phyloP scores from a whole-genome alignment of 306 rosid species.

The Begonia fuchsioides region DNA sequence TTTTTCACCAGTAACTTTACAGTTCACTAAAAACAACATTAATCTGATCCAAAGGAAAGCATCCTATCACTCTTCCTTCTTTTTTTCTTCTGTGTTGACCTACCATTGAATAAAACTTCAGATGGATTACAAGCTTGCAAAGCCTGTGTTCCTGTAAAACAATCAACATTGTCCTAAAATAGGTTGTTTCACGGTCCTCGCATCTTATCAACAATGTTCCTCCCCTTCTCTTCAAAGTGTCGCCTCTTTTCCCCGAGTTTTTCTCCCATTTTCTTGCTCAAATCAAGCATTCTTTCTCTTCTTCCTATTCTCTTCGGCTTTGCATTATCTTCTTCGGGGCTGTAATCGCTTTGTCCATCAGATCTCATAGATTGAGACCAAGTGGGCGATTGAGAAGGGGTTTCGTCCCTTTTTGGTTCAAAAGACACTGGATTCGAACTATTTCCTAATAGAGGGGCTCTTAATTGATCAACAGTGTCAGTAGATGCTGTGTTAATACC shows the following conservation, averaged over 20 bases:
- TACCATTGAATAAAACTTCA: too few species aligned
- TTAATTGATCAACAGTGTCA: conserved; percentile 22
- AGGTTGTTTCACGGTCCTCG: conserved; percentile 38
- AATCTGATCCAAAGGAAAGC: too few species aligned
- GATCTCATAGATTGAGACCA: conserved; percentile 8
- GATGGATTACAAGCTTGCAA: too few species aligned
- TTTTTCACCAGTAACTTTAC: too few species aligned
- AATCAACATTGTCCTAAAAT: too few species aligned
- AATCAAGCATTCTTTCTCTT: conserved; percentile 63
- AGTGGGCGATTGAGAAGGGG: conserved; percentile 15
- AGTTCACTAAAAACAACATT: too few species aligned
- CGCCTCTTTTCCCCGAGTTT: conserved; percentile 84
- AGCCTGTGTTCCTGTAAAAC: too few species aligned
- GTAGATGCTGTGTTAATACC: conserved; percentile 9
- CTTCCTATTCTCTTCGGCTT: conserved; percentile 50
- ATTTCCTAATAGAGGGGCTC: conserved; percentile 32
- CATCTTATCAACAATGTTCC: conserved; percentile 78
- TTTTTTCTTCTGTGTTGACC: too few species aligned
- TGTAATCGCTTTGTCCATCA: conserved; percentile 13
- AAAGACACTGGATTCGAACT: conserved; percentile 18
- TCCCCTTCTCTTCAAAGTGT: conserved; percentile 59
- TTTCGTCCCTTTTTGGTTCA: conserved; percentile 19
- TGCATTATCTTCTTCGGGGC: conserved; percentile 28
- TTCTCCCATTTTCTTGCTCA: conserved; percentile 69
- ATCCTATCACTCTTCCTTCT: too few species aligned